A percentile compares a stretch with the other conserved stretches of the same genome.
Evolutionary conservation across 2,329 filamentous ascomycete species (phyloP).

Genomic region (Aspergillus thermomutatus): DNA sequence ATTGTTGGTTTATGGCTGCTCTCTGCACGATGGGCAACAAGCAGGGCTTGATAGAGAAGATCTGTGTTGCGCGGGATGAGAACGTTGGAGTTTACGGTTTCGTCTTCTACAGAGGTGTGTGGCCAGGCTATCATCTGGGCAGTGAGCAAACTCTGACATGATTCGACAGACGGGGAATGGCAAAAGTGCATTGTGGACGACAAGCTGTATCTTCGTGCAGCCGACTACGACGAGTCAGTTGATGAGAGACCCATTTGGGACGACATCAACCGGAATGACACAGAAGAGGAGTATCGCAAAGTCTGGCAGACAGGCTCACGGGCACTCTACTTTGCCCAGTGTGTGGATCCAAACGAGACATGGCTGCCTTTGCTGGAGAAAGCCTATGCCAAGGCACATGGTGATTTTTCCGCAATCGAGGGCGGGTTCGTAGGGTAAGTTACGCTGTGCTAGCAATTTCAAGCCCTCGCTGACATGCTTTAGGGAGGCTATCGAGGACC

Average conservation of each 20-base stretch:
- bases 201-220: constrained; percentile 79
- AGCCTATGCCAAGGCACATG: constrained; percentile 80
- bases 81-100: constrained; percentile 80
- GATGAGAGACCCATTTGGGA: constrained; percentile 71
- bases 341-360: constrained; percentile 72
- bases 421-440: constrained; percentile 66
- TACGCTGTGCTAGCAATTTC: not conserved
- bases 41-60: constrained; percentile 64
- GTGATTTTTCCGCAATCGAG: constrained; percentile 71
- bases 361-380: constrained; percentile 80
- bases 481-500: constrained; percentile 56
- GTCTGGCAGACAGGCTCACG: constrained; percentile 72
- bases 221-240: constrained; percentile 75
- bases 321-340: constrained; percentile 75
- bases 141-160: not conserved
- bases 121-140: not conserved
- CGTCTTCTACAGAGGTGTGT: constrained; percentile 67
- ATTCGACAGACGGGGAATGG: constrained; percentile 71
- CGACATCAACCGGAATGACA: constrained; percentile 70
- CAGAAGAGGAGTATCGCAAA: constrained; percentile 67
- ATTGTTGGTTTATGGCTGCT: constrained; percentile 84
- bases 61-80: constrained; percentile 71
- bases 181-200: constrained; percentile 89
- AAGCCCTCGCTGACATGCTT: not conserved
- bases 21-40: constrained; percentile 75